A percentile compares a stretch with the other conserved stretches of the same genome.
phyloP scores from a whole-genome alignment of 2,329 filamentous ascomycete species.

The Fusarium hainanense region DNA sequence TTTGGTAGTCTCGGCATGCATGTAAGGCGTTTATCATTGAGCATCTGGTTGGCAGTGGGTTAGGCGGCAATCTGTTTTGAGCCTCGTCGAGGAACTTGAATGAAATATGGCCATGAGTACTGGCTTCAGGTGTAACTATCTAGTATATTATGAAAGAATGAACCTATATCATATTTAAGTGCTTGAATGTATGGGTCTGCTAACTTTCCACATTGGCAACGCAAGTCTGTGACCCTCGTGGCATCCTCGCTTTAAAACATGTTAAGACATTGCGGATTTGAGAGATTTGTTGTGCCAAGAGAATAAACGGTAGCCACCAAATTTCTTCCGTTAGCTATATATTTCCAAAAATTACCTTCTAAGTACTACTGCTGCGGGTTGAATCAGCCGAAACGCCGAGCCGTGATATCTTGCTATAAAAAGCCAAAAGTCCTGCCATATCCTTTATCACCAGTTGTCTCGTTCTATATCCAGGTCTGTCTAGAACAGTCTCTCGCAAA shows the following conservation, averaged over 20 bases:
- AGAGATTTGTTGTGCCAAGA: background rate
- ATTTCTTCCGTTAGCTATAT: background rate
- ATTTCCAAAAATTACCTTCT: background rate
- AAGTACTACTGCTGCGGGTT: too few relatives aligned
- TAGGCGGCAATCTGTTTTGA: constrained; percentile 1
- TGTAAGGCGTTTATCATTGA: constrained; percentile 41
- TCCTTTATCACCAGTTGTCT: background rate
- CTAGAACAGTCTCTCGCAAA: background rate
- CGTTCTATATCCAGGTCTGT: background rate
- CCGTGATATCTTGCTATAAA: background rate
- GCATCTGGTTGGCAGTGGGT: constrained; percentile 14
- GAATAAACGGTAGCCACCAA: background rate
- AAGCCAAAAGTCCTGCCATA: background rate
- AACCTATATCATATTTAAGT: constrained; percentile 12
- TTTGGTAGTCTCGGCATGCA: constrained; percentile 32
- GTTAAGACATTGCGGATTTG: background rate
- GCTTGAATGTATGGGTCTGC: background rate
- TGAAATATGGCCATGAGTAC: constrained; percentile 1
- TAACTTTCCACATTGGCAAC: background rate
- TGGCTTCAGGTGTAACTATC: background rate
- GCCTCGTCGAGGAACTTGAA: constrained; percentile 15
- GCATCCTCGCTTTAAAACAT: background rate
- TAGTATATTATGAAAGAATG: constrained; percentile 31
- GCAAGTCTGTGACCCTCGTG: background rate
- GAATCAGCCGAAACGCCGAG: background rate